Percentiles rank a stretch among this genome's conserved stretches.
Conservation (phyloP, 306 rosid species). For the Dryas octopetala region DNA sequence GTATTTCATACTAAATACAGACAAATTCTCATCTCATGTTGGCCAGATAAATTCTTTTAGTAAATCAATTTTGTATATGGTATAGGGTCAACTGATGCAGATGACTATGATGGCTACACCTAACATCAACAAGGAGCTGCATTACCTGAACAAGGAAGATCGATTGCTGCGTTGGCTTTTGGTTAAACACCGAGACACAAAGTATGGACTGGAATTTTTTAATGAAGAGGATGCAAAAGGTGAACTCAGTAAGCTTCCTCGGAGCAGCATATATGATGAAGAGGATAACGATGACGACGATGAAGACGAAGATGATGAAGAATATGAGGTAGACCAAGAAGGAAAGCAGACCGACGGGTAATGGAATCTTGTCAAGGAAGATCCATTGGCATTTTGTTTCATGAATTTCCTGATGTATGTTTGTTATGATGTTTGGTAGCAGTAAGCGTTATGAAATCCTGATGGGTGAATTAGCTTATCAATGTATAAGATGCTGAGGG, state of each 20-base stretch:
- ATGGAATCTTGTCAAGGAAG: not conserved
- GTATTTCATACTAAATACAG: not conserved
- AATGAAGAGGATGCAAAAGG: constrained; percentile 39
- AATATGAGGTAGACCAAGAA: constrained; percentile 31
- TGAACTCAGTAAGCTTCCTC: constrained; percentile 29
- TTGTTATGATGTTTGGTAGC: not conserved
- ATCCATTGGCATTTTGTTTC: not conserved
- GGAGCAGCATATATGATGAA: constrained; percentile 14
- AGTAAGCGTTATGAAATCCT: not conserved
- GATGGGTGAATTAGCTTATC: not conserved
- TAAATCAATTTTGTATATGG: not conserved
- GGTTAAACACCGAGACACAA: constrained; percentile 60
- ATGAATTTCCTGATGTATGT: constrained; percentile 1
- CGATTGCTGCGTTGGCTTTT: constrained; percentile 79
- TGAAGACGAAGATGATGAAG: constrained; percentile 27
- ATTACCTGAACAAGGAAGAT: constrained; percentile 92
- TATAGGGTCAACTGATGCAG: constrained; percentile 87
- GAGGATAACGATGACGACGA: constrained; percentile 24
- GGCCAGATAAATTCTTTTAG: not conserved
- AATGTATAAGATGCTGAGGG: not conserved
- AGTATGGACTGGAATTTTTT: constrained; percentile 45
- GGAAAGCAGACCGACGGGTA: constrained; percentile 19
- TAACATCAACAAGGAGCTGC: constrained; percentile 85
- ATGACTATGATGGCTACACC: constrained; percentile 96
- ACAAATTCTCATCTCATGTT: not conserved